These are phyloP conservation scores for Leucosporidium scottii DNA, from an alignment of 768 basidiomycete genomes.

Conservation along the genomic window DNA sequence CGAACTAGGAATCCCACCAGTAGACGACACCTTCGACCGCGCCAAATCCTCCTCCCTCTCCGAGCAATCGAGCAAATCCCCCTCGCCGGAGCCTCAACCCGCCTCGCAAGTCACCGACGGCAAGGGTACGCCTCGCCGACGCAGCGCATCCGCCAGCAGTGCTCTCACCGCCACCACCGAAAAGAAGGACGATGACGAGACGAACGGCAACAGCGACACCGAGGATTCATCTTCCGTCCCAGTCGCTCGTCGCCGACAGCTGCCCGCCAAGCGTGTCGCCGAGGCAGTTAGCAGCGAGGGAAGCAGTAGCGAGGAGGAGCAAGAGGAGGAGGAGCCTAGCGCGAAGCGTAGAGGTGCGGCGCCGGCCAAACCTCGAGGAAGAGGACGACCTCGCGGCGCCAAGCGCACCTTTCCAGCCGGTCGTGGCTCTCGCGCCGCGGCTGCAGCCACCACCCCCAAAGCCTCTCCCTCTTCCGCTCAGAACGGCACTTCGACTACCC, in stretches of 20 bases:
- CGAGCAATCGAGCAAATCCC: constrained; percentile 1
- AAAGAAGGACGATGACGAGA: neutral
- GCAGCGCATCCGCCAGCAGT: neutral
- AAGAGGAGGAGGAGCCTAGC: neutral
- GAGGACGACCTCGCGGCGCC: neutral
- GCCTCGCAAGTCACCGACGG: neutral
- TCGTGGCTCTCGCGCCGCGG: neutral
- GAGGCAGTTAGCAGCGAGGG: neutral
- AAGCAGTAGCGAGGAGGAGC: neutral
- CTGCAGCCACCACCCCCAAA: neutral
- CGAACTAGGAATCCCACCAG: neutral
- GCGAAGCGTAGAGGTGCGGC: neutral
- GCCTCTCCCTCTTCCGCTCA: too few relatives aligned
- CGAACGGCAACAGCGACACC: neutral
- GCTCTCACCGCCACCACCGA: neutral
- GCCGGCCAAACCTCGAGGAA: neutral
- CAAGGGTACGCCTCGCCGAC: neutral
- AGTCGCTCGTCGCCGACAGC: too few relatives aligned
- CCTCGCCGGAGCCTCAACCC: neutral
- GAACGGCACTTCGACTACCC: too few relatives aligned
- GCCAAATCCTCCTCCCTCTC: constrained; percentile 1
- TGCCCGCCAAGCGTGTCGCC: neutral
- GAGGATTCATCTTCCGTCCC: too few relatives aligned
- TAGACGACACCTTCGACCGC: neutral
- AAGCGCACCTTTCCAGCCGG: neutral